Evolutionary conservation across 805 yeast genomes (phyloP), one percentile per base, ranked within the genome.

Genomic region (Yamadazyma tumulicola): DNA sequence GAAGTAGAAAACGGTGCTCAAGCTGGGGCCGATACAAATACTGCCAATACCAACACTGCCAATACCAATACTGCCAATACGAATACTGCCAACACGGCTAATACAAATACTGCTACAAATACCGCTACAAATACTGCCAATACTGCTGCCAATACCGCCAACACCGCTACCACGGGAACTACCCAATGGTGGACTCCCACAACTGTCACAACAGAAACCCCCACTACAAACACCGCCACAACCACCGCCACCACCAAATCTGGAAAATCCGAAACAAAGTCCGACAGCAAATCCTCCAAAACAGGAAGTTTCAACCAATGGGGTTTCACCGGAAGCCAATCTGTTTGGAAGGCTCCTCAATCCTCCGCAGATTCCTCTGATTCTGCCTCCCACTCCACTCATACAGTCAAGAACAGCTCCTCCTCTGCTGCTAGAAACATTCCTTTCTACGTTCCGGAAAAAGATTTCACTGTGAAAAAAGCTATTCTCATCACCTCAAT

Each of bases 241-340:
- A 32, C 42, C 12, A 30, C 10, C 19, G 26, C 13, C 23, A 38
- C 19, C 5, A 31, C 38, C 25, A 24, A 12, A 19, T 16, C 20
- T 19, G 35, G 13, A 2, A 32, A n/a, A n/a, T n/a, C n/a, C n/a
- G n/a, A n/a, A n/a, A n/a, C n/a, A n/a, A n/a, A n/a, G n/a, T n/a
- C n/a, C n/a, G n/a, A n/a, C n/a, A n/a, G n/a, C n/a, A n/a, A n/a
- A n/a, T n/a, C n/a, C n/a, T 31, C 38, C 26, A 24, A 23, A 7
- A 35, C 51, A 2, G 57, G 38, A 18, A 44, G 61, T 5, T 65
- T 51, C 48, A 66, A 66, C 48, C 63, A 62, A 39, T 65, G 60
- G 57, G 72, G 72, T 1, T 66, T 65, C 43, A 59, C 66, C 4
- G 72, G 72, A 1, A 43, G 57, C 1, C 67, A 66, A 42, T 55